Evolutionary conservation across 2,329 filamentous ascomycete species (phyloP), one percentile per base, ranked within the genome.

Genomic region (Scopulariopsis brevicaulis): DNA sequence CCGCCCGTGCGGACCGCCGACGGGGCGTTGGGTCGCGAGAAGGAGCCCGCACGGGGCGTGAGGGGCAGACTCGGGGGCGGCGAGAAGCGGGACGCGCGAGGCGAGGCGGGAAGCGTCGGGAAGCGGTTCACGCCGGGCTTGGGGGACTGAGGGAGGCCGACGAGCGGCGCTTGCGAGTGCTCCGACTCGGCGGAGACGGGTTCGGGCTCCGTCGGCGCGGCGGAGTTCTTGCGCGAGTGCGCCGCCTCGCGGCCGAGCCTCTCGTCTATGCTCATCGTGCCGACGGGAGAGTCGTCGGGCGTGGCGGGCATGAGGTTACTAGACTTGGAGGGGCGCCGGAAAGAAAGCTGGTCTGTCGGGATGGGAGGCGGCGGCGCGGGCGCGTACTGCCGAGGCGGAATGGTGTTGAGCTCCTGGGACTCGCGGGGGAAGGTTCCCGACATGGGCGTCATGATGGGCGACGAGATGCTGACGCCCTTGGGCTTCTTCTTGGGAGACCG

Each of bases 371-470:
- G 82, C 4, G 80, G 75, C 4, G 78, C 71, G 11, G 82, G 81
- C 4, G 76, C 75, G 62, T 86, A 85, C 53, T 80, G 76, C 34
- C 82, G 76, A 22, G 80, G 82, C 14, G 80, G 73, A 57, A 86
- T 81, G 54, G 77, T 62, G 64, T 73, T 79, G 74, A 84, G 77
- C 66, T 85, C 82, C 63, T 81, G 78, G 25, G 71, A 72, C 55
- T 80, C 76, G n/a, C 75, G 73, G 1, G 81, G 78, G 62, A 85
- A 86, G 2, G 78, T 81, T 2, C 73, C 77, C 2, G 83, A 82
- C 71, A 79, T 78, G 15, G 83, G 83, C 10, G 83, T 86, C 74
- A 83, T 79, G 63, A 86, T 83, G 55, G 83, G 83, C 1, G 83
- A 84, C 14, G 83, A 86, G 64, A 86, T 86, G 65, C 68, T 78